Evolutionary conservation across 2,329 filamentous ascomycete genomes (phyloP), one percentile per base, ranked within the genome.

Genomic region (Monosporascus sp.): DNA sequence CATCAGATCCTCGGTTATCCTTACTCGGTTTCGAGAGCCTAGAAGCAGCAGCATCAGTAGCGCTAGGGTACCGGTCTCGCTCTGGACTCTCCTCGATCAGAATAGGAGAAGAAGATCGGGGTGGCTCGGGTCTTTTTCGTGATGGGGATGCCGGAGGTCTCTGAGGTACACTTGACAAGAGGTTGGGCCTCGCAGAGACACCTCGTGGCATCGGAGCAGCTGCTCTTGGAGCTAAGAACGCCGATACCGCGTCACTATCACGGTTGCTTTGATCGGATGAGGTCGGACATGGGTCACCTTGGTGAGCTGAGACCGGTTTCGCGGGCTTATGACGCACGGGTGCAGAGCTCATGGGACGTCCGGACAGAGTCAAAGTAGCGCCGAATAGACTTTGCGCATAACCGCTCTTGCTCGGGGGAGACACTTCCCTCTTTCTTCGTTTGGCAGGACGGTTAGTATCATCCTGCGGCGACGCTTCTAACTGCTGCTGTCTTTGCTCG

Each of bases 311-410:
- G 48, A 37, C 38, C 31, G 43, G 24, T 43, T 57, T 57, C 5
- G 51, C 38, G 8, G 54, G 50, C 31, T 56, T 62, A 48, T 60
- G 63, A 31, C 64, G 64, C 7, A 59, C 17, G 19, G 66, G 58
- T 20, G 64, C 63, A 45, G 69, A 71, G 58, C 68, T 73, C 53
- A 64, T 52, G 2, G 70, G 68, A 17, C 62, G 64, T 16, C 65
- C 69, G 11, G 74, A 77, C n/a, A 81, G 65, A 5, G 67, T 72
- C 48, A 81, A 59, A 5, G 73, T 64, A 20, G 77, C 70, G 3
- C 78, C 79, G 58, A 80, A 80, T 4, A 82, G 64, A 58, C 72
- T 78, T 56, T 76, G 74, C 5, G 78, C 77, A 63, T 80, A 81
- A 6, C 77, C 76, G 53, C 63, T 73, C 60, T 76, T 80, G 62